Conservation (phyloP, 2,329 filamentous ascomycete genomes). For the Neofusicoccum sp. region DNA sequence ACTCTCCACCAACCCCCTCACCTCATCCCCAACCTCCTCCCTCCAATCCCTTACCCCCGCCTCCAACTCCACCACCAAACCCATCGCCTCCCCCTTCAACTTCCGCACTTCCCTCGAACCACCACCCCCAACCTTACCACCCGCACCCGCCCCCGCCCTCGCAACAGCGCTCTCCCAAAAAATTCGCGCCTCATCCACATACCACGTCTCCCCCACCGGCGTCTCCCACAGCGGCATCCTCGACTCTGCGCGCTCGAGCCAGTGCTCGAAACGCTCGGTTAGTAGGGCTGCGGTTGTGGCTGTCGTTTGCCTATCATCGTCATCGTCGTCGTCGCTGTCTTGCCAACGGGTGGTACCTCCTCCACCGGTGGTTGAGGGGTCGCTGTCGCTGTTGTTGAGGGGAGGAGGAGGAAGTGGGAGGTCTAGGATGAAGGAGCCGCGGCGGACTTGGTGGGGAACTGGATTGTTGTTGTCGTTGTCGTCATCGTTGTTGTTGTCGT, state of each 20-base stretch:
- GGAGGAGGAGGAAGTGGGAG: background rate
- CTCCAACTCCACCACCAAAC: constrained; percentile 7
- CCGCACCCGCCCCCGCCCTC: background rate
- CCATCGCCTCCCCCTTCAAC: background rate
- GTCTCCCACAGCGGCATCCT: constrained; percentile 1
- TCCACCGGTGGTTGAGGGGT: background rate
- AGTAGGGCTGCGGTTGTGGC: too few species aligned
- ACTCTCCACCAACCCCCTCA: background rate
- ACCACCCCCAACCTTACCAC: background rate
- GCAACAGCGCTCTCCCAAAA: background rate
- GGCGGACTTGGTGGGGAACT: background rate
- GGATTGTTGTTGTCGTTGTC: background rate
- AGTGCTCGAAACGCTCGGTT: background rate
- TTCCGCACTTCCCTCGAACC: background rate
- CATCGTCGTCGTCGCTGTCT: background rate
- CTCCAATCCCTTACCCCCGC: background rate
- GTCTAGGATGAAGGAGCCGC: background rate
- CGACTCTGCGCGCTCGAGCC: background rate
- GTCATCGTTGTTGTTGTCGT: too few species aligned
- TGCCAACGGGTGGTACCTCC: background rate
- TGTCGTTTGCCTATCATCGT: background rate
- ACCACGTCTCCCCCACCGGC: constrained; percentile 10
- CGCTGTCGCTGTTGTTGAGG: background rate
- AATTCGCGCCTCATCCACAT: background rate
- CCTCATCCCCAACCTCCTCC: constrained; percentile 10